phyloP scores from a whole-genome alignment of 2,329 filamentous ascomycete genomes.

The Talaromyces rugulosus region DNA sequence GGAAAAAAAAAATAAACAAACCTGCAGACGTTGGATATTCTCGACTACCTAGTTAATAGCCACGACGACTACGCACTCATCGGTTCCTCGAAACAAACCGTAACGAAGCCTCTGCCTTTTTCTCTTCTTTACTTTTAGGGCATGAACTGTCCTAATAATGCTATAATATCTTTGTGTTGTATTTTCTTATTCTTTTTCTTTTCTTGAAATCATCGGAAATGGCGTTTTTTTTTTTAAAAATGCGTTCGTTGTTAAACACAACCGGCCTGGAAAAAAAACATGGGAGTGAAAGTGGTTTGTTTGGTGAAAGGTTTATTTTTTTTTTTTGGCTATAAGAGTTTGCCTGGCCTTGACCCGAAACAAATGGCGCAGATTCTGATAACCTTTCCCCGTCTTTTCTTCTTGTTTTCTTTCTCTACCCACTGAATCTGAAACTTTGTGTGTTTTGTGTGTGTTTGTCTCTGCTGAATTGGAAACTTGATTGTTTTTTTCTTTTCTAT shows the following conservation, averaged over 20 bases:
- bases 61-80: not conserved
- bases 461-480: not conserved
- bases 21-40: not conserved
- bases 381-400: not conserved
- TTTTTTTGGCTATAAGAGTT: not conserved
- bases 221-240: not conserved
- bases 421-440: not conserved
- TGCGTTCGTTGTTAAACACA: not conserved
- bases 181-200: not conserved
- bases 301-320: not conserved
- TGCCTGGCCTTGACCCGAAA: not conserved
- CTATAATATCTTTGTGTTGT: slow-evolving; percentile 1
- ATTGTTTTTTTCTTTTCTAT: not conserved
- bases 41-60: not conserved
- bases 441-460: not conserved
- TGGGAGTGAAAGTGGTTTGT: not conserved
- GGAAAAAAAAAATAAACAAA: not conserved
- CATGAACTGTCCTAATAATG: not conserved
- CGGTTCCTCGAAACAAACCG: not conserved
- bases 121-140: not conserved
- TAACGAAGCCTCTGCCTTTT: not conserved
- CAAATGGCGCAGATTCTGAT: not conserved
- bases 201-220: not conserved
- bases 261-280: not conserved
- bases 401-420: not conserved